Base-by-base conservation (phyloP, 2,329 filamentous ascomycete genomes). In the Conoideocrella luteorostrata region DNA sequence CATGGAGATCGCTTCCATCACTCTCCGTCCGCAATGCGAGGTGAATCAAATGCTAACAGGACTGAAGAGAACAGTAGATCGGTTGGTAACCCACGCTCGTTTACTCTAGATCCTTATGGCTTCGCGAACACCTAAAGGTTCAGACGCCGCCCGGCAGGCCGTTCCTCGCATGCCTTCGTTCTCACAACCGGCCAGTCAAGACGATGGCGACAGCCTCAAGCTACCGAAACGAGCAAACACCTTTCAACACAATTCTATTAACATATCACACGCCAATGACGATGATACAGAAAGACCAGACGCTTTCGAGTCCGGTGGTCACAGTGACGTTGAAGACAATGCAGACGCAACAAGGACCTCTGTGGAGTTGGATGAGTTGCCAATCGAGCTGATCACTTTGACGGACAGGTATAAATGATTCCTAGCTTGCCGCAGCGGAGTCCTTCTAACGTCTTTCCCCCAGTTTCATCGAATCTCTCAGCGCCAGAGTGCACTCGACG, bases 391-490 rank as follows among this genome's bases (percentile, higher is more conserved):
- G 47, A 77, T 93, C 46, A 93, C 88, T 63, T 69, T 96, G 59
- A 88, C 86, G 17, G 91, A 97, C 64, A 87, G 86, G 88, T 89
- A 70, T 48, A 62, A 7, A 32, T 13, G 3, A 5, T 5, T 21
- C 29, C n/a, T 0, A 26, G 20, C 4, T 36, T 24, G 11, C 22
- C 6, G 3, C 9, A 7, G n/a, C 11, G 15, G 10, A 4, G 10
- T 15, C 3, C 9, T 30, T 44, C 33, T 37, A 10, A 29, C 6
- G 17, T 12, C 17, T 1, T 7, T 18, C 13, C 15, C 5, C 10
- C 57, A 93, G 88, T 59, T 98, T 98, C 60, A 83, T 97, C 57
- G 88, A 95, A 49, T 91, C 88, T 6, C 70, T 98, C 21, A 86
- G 82, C 38, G 88, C 88, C 54, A 95, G 87, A 70, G 84, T 94